A percentile compares a stretch with the other conserved stretches of the same genome.
Evolutionary conservation across 176 grass and related monocot species (phyloP).

Genomic region (Musa beccarii): DNA sequence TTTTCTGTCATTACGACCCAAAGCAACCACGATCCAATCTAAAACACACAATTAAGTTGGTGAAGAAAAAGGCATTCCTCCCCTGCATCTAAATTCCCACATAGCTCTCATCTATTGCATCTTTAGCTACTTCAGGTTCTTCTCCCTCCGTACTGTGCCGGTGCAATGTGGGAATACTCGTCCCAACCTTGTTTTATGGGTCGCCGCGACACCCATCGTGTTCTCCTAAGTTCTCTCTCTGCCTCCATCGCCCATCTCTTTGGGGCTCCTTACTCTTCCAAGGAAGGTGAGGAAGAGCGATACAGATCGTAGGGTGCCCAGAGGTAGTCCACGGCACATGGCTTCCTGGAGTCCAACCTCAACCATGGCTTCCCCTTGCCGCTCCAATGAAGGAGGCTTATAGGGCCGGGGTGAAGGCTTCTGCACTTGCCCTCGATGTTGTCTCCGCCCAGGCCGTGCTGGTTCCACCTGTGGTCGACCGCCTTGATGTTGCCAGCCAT

Average conservation of each 20-base stretch:
- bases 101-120: too few relatives aligned
- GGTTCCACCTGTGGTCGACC: not conserved
- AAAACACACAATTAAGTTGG: too few relatives aligned
- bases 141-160: too few relatives aligned
- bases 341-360: conserved; percentile 1
- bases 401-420: not conserved
- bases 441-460: conserved; percentile 1
- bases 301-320: conserved; percentile 1
- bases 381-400: not conserved
- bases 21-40: too few relatives aligned
- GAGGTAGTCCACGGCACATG: not conserved
- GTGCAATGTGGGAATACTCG: too few relatives aligned
- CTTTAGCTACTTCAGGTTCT: too few relatives aligned
- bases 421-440: not conserved
- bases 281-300: not conserved
- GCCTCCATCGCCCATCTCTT: not conserved
- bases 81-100: too few relatives aligned
- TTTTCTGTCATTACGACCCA: too few relatives aligned
- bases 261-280: not conserved
- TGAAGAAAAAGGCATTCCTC: too few relatives aligned
- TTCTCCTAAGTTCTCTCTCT: not conserved
- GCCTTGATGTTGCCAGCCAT: not conserved
- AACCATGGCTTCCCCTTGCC: not conserved
- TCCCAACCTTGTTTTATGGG: too few relatives aligned
- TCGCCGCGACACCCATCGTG: too few relatives aligned